Conservation (phyloP, 345 rosid species). For the Eucalyptus pauciflora region DNA sequence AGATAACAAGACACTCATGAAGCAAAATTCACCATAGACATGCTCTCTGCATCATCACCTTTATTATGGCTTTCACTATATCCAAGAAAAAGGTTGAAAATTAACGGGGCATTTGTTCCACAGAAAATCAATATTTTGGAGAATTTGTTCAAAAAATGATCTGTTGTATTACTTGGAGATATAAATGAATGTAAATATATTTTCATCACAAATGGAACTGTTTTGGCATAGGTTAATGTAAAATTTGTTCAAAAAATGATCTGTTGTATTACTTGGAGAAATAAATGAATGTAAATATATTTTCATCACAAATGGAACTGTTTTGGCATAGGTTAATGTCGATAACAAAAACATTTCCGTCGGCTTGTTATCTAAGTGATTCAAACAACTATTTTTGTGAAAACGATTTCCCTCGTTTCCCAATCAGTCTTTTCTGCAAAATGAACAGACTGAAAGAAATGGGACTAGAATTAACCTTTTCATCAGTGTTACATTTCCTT, state of each 20-base stretch:
- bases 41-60: background rate
- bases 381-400: background rate
- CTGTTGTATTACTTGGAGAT: background rate
- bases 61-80: background rate
- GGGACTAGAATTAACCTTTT: conserved; percentile 23
- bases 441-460: background rate
- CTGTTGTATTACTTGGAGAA: background rate
- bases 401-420: background rate
- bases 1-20: background rate
- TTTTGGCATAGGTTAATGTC: background rate
- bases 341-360: background rate
- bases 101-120: background rate
- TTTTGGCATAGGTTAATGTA: background rate
- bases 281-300: background rate
- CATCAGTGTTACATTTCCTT: conserved; percentile 29
- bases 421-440: background rate
- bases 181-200: background rate
- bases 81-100: background rate
- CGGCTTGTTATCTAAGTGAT: background rate
- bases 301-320: background rate
- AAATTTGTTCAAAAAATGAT: background rate
- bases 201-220: background rate
- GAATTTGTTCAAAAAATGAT: background rate
- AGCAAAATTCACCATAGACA: background rate
- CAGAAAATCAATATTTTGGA: background rate